A percentile compares a stretch with the other conserved stretches of the same genome.
Conservation (phyloP, 2,329 filamentous ascomycete species). For the Coniella vitis region DNA sequence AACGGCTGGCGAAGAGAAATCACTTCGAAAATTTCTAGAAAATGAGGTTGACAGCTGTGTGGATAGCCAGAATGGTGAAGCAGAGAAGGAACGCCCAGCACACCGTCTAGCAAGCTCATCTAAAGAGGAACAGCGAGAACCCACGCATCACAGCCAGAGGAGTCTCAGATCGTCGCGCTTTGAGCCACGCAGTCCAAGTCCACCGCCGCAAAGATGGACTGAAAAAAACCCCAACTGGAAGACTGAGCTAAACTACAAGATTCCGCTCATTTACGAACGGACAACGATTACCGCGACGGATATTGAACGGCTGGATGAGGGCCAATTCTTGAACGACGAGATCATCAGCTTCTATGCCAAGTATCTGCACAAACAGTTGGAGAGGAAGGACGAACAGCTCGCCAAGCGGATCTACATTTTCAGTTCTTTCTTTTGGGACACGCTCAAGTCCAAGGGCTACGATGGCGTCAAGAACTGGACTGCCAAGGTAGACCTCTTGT, state of each 20-base stretch:
- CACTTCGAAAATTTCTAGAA: background rate
- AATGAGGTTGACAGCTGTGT: background rate
- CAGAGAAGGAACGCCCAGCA: background rate
- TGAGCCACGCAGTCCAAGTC: conserved; percentile 9
- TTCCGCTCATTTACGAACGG: conserved; percentile 57
- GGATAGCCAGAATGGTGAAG: background rate
- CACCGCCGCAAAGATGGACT: conserved; percentile 40
- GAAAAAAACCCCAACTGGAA: conserved; percentile 43
- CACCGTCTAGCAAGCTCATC: background rate
- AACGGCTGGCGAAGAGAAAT: conserved; percentile 1
- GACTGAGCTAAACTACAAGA: conserved; percentile 39
- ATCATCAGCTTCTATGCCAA: conserved; percentile 83
- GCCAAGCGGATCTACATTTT: conserved; percentile 73
- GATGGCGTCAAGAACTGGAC: conserved; percentile 85
- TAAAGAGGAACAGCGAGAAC: background rate
- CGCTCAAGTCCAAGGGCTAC: conserved; percentile 77
- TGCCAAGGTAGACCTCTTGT: conserved; percentile 73
- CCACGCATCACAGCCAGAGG: conserved; percentile 17
- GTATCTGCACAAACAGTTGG: conserved; percentile 58
- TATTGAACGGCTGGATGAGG: conserved; percentile 71
- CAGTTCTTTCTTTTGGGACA: conserved; percentile 87
- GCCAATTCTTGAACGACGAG: conserved; percentile 87
- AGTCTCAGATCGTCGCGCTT: conserved; percentile 3
- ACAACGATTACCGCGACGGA: conserved; percentile 65
- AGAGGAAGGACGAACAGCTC: conserved; percentile 46